Evolutionary conservation across 441 rosid species (phyloP), one percentile per base, ranked within the genome.

Genomic region (Adansonia rubrostipa): DNA sequence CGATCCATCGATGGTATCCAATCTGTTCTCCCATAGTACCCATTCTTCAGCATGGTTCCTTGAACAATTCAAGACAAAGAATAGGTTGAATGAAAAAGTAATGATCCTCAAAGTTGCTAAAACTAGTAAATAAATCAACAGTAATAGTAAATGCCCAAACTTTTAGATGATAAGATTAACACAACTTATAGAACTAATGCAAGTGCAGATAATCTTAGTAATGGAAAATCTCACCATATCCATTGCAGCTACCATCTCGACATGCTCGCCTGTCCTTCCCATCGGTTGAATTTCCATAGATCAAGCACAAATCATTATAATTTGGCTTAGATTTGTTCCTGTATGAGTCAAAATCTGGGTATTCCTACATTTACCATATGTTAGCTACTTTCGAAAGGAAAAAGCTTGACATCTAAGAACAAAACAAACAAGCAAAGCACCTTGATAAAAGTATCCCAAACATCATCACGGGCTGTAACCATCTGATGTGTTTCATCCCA

Each of bases 1-100:
- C 88, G 84, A 78, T 88, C 91, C 91, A 88, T 87, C n/a, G 79
- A 74, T 6, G 84, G 87, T 48, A 82, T 80, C 92, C 92, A 84
- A 77, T 85, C 80, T 72, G 81, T 77, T 68, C 81, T 85, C 78
- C 48, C 40, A 65, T 50, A 47, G 78, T 56, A 68, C 63, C 56
- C 82, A 72, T 82, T 74, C 72, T 65, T 61, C 57, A 50, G 53
- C 58, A 76, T 79, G 68, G 75, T 73, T 68, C 85, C 92, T 87
- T 76, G 71, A 84, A 51, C 82, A 64, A 77, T 76, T 70, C 72
- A 58, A 83, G 64, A 77, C 40, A 69, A 56, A 62, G 48, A 13
- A 70, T 20, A 73, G 1, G 3, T 24, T 72, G 45, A 77, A 77
- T 11, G 62, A 11, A 10, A 62, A 76, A 10, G 24, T 19, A 20